Conservation (phyloP, 225 moss, liverwort and hornwort genomes). For the Rhytidiadelphus loreus region DNA sequence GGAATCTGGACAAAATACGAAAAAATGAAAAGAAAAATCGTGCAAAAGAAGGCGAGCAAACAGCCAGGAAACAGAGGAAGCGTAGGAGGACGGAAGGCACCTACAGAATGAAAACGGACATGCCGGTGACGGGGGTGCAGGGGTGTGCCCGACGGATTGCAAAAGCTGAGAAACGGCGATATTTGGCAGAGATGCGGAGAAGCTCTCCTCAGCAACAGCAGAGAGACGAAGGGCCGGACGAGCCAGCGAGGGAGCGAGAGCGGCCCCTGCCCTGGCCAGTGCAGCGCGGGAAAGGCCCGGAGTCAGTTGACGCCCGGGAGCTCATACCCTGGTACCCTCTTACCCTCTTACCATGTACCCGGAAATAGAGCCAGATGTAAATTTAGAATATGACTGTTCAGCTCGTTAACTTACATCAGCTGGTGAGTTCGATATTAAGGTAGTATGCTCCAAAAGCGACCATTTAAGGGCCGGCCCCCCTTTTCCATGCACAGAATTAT, state of each 20-base stretch:
- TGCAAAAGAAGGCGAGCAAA: neutral
- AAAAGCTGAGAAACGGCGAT: conserved; percentile 16
- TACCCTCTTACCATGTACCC: neutral
- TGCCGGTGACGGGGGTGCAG: conserved; percentile 6
- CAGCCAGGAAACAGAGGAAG: neutral
- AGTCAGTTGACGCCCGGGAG: neutral
- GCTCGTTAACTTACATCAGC: neutral
- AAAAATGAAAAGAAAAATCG: conserved; percentile 2
- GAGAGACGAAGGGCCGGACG: conserved; percentile 22
- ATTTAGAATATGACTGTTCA: conserved; percentile 18
- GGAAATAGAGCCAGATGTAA: neutral
- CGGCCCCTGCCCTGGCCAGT: neutral
- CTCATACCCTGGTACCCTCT: neutral
- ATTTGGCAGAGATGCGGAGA: conserved; percentile 12
- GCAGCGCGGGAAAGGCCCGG: neutral
- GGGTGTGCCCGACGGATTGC: neutral
- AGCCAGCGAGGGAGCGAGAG: neutral
- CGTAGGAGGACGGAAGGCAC: neutral
- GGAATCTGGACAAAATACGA: neutral
- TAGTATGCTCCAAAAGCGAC: no score
- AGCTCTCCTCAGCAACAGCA: conserved; percentile 1
- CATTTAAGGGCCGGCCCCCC: no score
- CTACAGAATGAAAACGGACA: neutral
- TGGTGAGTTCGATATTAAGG: neutral
- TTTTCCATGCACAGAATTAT: no score